Conservation (phyloP, 208 protist species). For the Trypanosoma platydactyli region DNA sequence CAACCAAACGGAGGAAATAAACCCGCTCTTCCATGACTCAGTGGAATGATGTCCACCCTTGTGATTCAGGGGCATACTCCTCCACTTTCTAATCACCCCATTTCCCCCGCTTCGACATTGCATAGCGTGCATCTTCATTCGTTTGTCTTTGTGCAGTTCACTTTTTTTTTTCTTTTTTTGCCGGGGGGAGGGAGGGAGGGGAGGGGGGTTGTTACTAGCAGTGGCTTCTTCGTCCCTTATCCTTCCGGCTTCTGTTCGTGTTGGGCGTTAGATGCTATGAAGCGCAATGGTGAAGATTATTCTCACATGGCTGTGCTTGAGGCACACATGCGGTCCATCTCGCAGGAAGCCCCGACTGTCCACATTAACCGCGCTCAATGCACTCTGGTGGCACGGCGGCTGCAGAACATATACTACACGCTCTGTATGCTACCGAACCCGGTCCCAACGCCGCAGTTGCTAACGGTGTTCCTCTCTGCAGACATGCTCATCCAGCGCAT, state of each 20-base stretch:
- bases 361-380: constrained; percentile 35
- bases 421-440: constrained; percentile 18
- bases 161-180: background rate
- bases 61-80: background rate
- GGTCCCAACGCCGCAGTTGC: constrained; percentile 25
- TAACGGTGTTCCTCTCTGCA: constrained; percentile 29
- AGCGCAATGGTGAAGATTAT: background rate
- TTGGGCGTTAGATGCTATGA: background rate
- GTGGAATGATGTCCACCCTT: no score
- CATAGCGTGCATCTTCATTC: no score
- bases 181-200: no score
- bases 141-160: no score
- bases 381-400: constrained; percentile 14
- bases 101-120: no score
- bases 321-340: constrained; percentile 14
- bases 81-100: no score
- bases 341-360: background rate
- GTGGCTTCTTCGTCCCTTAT: no score
- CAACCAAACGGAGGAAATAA: background rate
- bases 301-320: background rate
- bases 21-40: no score
- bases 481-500: constrained; percentile 28
- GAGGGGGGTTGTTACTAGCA: no score
- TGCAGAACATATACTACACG: constrained; percentile 17
- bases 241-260: no score